Conservation (phyloP, 176 grass and related monocot genomes). For the Avena sativa region DNA sequence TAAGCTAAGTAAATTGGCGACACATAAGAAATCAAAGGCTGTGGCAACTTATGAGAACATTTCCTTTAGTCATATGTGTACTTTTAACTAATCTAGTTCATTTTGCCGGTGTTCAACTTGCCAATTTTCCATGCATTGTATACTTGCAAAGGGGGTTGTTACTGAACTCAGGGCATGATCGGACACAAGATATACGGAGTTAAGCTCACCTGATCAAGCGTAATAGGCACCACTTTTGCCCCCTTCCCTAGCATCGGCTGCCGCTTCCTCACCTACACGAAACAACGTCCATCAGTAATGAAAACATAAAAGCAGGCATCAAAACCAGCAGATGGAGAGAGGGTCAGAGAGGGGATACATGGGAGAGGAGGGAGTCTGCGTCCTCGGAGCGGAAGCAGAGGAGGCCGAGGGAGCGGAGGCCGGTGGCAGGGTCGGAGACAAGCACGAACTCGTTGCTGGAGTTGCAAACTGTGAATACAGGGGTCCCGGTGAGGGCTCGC, state of each 20-base stretch:
- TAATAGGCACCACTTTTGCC: conserved; percentile 88
- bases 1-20: background rate
- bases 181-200: background rate
- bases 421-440: conserved; percentile 80
- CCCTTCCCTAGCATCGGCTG: conserved; percentile 81
- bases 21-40: background rate
- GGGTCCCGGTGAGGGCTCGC: conserved; percentile 68
- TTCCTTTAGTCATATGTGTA: background rate
- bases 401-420: conserved; percentile 78
- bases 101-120: background rate
- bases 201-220: conserved; percentile 87
- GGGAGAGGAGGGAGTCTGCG: conserved; percentile 76
- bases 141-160: background rate
- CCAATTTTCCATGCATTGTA: background rate
- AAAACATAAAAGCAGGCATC: conserved; percentile 1
- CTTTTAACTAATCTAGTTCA: conserved; percentile 3
- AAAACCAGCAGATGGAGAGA: background rate
- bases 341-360: conserved; percentile 34
- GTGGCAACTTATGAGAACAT: background rate
- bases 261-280: conserved; percentile 67
- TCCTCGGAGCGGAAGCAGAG: conserved; percentile 90
- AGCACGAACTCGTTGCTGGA: conserved; percentile 95
- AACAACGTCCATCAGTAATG: conserved; percentile 26
- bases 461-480: conserved; percentile 90
- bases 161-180: background rate